Evolutionary conservation across 2,329 filamentous ascomycete genomes (phyloP).

Genomic region (Escovopsis sp.): DNA sequence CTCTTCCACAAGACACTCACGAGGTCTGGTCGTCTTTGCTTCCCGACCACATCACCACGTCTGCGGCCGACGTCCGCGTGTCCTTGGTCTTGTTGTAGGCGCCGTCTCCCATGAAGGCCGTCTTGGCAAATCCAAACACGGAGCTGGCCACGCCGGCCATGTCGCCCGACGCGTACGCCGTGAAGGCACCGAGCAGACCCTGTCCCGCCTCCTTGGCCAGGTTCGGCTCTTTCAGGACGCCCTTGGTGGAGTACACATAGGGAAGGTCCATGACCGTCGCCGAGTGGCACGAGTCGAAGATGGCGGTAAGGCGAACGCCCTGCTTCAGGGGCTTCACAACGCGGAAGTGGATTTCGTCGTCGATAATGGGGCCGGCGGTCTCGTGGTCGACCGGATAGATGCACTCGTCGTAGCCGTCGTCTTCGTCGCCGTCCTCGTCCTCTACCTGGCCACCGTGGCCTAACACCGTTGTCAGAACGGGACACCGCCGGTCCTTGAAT

Average conservation of each 20-base stretch:
- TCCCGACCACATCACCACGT: slow-evolving; percentile 96
- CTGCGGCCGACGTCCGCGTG: slow-evolving; percentile 86
- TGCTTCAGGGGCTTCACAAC: slow-evolving; percentile 64
- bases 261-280: slow-evolving; percentile 64
- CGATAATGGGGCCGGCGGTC: slow-evolving; percentile 55
- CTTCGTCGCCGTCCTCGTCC: slow-evolving; percentile 60
- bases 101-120: slow-evolving; percentile 65
- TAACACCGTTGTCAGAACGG: slow-evolving; percentile 13
- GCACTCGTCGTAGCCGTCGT: slow-evolving; percentile 64
- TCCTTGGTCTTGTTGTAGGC: slow-evolving; percentile 66
- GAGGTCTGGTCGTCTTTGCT: slow-evolving; percentile 93
- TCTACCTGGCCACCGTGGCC: slow-evolving; percentile 64
- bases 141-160: slow-evolving; percentile 65
- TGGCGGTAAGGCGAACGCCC: slow-evolving; percentile 72
- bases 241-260: slow-evolving; percentile 69
- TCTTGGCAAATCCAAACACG: slow-evolving; percentile 76
- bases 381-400: slow-evolving; percentile 67
- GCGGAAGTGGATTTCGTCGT: slow-evolving; percentile 64
- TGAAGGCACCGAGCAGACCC: slow-evolving; percentile 57
- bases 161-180: slow-evolving; percentile 71
- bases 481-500: background rate
- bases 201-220: slow-evolving; percentile 65
- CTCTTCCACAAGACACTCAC: slow-evolving; percentile 20
- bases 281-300: slow-evolving; percentile 72
- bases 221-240: slow-evolving; percentile 68